Base-by-base conservation (phyloP, 2,329 filamentous ascomycete genomes). In the Decorospora gaudefroyi region DNA sequence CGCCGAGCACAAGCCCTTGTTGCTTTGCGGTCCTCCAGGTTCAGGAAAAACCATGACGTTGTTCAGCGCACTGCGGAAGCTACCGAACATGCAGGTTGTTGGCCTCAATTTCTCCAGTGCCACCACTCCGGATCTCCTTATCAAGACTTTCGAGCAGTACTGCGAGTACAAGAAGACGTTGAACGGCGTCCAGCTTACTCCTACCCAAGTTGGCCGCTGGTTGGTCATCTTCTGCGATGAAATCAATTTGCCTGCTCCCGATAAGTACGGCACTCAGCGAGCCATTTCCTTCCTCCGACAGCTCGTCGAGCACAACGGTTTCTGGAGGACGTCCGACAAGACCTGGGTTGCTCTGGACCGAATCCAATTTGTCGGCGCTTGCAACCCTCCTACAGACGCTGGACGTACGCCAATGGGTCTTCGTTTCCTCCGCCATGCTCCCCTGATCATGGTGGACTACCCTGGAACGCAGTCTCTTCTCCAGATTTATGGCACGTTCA, bases 11-110 rank as follows among this genome's bases (percentile, higher is more conserved):
- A 99, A 99, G 75, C 93, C 95, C 9, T 78, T 99, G 12, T 78
- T 99, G 38, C 86, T 99, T 11, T 99, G 93, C 69, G 95, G 93
- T 71, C 95, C 93, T 67, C 93, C 93, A 46, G 93, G 93, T 76
- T 99, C 93, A 37, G 93, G 93, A 78, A 99, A 99, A 77, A 99
- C 93, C 4, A 99, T 99, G 93, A 99, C 93, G 8, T 78, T 99
- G 9, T 99, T 99, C 77, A 96, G 92, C 68, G 93, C 93, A 22
- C 82, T 99, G 40, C 86, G 93, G 54, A 99, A 99, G 73, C 78
- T 99, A 45, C 92, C 92, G 3, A 96, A 96, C 68, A 96, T 99
- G 91, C 93, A 99, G 72, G 90, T 96, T 45, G 95, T 99, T 21
- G 93, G 93, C 34, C 88, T 99, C 68, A 99, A 99, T 74, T 99